Base-by-base conservation (phyloP, 106 monocot genomes). In the Dioscorea alata region DNA sequence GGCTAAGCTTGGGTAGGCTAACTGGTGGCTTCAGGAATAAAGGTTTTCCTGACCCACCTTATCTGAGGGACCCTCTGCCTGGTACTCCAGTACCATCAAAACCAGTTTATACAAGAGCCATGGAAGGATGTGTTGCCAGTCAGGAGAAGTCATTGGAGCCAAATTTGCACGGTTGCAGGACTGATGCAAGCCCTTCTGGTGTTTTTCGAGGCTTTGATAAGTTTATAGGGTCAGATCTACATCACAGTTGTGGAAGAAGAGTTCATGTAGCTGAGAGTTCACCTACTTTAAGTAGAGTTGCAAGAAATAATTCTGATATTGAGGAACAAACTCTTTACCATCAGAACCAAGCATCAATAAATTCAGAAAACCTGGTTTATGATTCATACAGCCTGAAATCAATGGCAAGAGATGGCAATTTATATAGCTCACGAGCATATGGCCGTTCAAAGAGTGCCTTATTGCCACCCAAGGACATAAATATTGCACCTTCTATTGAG, bases 1-100 rank as follows among this genome's bases (percentile, higher is more conserved):
- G 71, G 12, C 65, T 86, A 63, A 79, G 75, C 49, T 76, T 81
- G 74, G 83, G 78, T 59, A 83, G 64, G 61, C 68, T 86, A 81
- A 86, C 70, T 24, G 83, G 86, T 74, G 90, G 90, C 35, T 34
- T 90, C 8, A 90, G 62, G 78, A 80, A 83, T 34, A 75, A 64
- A 70, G 73, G 67, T 69, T 70, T 73, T 48, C 68, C 13, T 49
- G 72, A 12, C 42, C 71, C 86, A 24, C 84, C 76, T 49, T 86
- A 83, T 75, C 54, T 57, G 54, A n/a, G 31, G 69, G 68, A 24
- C 72, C 71, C 22, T 67, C 33, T 9, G 24, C 42, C 53, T 59
- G 73, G 72, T 68, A 57, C 59, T 67, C 58, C 81, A 35, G 33
- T 16, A 0, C 9, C 32, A n/a, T 76, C 74, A 48, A 50, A 63